phyloP scores from a whole-genome alignment of 495 filamentous ascomycete species.

The Neurospora sp. region DNA sequence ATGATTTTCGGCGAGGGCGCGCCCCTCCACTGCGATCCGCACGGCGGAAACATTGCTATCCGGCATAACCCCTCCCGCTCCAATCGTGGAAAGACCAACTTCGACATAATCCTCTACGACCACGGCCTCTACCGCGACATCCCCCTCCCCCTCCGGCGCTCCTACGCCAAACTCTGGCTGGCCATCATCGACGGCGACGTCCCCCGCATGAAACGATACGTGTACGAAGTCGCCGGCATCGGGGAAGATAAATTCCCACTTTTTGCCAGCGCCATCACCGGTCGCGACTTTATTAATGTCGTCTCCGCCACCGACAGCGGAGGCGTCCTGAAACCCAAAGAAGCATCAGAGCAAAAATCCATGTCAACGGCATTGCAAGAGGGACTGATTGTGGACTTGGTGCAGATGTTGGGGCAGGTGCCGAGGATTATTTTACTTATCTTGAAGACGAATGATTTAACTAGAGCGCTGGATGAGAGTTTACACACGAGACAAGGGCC shows the following conservation, averaged over 20 bases:
- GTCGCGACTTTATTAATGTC: conserved; percentile 75
- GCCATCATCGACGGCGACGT: conserved; percentile 87
- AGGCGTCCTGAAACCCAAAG: conserved; percentile 50
- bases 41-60: conserved; percentile 95
- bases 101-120: conserved; percentile 97
- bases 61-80: conserved; percentile 50
- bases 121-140: conserved; percentile 96
- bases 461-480: conserved; percentile 86
- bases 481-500: conserved; percentile 84
- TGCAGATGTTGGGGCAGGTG: conserved; percentile 80
- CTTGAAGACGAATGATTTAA: conserved; percentile 96
- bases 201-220: conserved; percentile 74
- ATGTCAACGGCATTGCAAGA: conserved; percentile 77
- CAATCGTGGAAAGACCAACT: conserved; percentile 45
- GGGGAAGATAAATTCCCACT: conserved; percentile 88
- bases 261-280: conserved; percentile 94
- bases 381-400: conserved; percentile 76
- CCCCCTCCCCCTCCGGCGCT: conserved; percentile 60
- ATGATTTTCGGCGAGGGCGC: conserved; percentile 95
- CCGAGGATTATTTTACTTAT: conserved; percentile 89
- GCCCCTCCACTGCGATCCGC: conserved; percentile 92
- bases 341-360: conserved; percentile 63
- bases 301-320: conserved; percentile 19
- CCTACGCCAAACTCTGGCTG: conserved; percentile 96
- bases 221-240: conserved; percentile 78